These are phyloP conservation scores for Colletotrichum sp. DNA, from an alignment of 2,329 filamentous ascomycete genomes.

Conservation along the genomic window DNA sequence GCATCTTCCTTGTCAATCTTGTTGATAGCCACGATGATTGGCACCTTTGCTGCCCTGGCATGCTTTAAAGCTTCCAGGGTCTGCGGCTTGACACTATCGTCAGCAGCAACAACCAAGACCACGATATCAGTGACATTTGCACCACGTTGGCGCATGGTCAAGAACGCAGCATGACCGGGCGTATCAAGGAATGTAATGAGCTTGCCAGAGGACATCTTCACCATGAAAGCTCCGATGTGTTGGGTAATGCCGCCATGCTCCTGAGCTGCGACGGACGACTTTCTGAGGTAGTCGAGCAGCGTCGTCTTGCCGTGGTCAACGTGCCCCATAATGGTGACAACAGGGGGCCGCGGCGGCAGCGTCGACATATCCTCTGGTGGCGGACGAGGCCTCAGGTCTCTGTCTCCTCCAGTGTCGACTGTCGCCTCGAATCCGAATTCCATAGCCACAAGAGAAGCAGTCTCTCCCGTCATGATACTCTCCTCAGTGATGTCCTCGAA, in stretches of 20 bases:
- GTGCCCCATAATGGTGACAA: conserved; percentile 99
- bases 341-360: conserved; percentile 80
- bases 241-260: conserved; percentile 98
- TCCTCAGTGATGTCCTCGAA: conserved; percentile 86
- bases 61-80: conserved; percentile 97
- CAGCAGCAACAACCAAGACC: conserved; percentile 91
- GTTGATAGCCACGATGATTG: conserved; percentile 97
- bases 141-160: conserved; percentile 94
- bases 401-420: conserved; percentile 67
- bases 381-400: conserved; percentile 76
- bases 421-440: conserved; percentile 93
- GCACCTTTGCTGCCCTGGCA: conserved; percentile 83
- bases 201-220: conserved; percentile 84
- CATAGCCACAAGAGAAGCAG: conserved; percentile 85
- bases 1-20: conserved; percentile 92
- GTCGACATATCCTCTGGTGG: conserved; percentile 69
- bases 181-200: conserved; percentile 97
- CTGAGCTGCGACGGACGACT: conserved; percentile 87
- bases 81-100: conserved; percentile 97
- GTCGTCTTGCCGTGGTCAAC: conserved; percentile 99
- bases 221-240: conserved; percentile 97
- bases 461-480: conserved; percentile 89
- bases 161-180: conserved; percentile 92
- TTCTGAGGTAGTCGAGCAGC: conserved; percentile 89
- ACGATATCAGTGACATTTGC: conserved; percentile 98